These are phyloP conservation scores for Aegilops sharonensis DNA, from an alignment of 176 grass and related monocot species.

Conservation along the genomic window DNA sequence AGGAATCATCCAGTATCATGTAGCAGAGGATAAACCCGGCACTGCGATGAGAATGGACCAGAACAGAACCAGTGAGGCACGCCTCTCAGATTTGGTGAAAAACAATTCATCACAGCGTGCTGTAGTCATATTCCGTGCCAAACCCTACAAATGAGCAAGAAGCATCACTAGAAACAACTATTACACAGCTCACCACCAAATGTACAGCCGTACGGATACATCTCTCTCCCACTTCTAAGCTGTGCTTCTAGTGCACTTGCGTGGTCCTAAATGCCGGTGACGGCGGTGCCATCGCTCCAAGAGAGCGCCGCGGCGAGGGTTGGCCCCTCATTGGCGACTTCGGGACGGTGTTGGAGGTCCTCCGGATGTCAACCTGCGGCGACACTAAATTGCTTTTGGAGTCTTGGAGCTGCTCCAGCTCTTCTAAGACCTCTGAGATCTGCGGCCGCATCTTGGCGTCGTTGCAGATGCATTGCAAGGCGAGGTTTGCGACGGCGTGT, in stretches of 20 bases:
- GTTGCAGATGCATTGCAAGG: conserved; percentile 56
- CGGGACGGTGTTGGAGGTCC: conserved; percentile 28
- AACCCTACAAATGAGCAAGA: conserved; percentile 1
- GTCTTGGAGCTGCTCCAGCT: conserved; percentile 72
- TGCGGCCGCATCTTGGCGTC: conserved; percentile 63
- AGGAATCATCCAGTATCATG: neutral
- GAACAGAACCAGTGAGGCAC: neutral
- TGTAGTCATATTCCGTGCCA: neutral
- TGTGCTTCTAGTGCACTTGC: conserved; percentile 39
- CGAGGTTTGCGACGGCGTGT: conserved; percentile 50
- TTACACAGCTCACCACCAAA: conserved; percentile 36
- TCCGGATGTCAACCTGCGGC: conserved; percentile 32
- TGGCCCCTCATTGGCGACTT: conserved; percentile 54
- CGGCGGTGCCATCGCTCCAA: conserved; percentile 37
- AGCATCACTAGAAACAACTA: conserved; percentile 30
- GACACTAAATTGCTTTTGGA: conserved; percentile 29
- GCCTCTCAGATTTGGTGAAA: neutral
- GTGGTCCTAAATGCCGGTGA: conserved; percentile 43
- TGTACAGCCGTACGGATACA: conserved; percentile 34
- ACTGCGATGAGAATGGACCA: neutral
- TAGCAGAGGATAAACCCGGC: no score
- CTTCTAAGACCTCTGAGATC: conserved; percentile 62
- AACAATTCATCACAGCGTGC: conserved; percentile 13
- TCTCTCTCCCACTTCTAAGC: neutral
- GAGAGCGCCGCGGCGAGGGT: conserved; percentile 43